Conservation (phyloP, 257 asterid genomes). For the Gentiana straminea region DNA sequence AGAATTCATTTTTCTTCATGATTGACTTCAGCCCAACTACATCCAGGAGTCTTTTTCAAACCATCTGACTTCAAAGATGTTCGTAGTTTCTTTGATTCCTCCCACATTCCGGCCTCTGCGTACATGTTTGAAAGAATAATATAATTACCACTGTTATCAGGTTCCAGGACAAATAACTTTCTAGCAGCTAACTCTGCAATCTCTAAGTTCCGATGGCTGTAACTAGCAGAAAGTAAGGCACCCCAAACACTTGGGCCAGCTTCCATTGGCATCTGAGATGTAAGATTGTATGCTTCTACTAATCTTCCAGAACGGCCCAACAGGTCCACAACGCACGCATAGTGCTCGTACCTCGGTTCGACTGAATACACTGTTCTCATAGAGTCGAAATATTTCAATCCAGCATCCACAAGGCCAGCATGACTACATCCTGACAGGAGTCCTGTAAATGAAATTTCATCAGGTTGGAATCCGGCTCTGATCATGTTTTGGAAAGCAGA, state of each 20-base stretch:
- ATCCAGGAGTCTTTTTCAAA: conserved; percentile 72
- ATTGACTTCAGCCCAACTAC: conserved; percentile 69
- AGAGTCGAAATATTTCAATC: conserved; percentile 45
- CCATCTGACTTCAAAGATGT: conserved; percentile 29
- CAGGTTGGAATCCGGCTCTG: conserved; percentile 51
- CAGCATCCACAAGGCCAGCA: conserved; percentile 74
- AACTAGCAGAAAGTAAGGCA: conserved; percentile 57
- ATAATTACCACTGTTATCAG: conserved; percentile 63
- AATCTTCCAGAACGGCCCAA: conserved; percentile 70
- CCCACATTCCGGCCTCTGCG: conserved; percentile 87
- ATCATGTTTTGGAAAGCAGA: conserved; percentile 50
- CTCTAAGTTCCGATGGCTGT: conserved; percentile 60
- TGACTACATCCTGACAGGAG: conserved; percentile 75
- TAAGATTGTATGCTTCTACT: conserved; percentile 55
- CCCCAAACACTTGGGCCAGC: conserved; percentile 86
- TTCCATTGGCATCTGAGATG: conserved; percentile 54
- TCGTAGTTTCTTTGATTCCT: conserved; percentile 47
- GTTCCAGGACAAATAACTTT: conserved; percentile 55
- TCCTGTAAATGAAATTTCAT: conserved; percentile 64
- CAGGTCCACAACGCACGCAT: conserved; percentile 69
- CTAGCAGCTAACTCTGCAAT: conserved; percentile 70
- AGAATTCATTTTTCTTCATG: conserved; percentile 17
- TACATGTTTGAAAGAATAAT: conserved; percentile 73
- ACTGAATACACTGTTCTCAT: conserved; percentile 40
- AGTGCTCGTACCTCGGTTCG: conserved; percentile 56